Evolutionary conservation across 2,329 filamentous ascomycete species (phyloP), one percentile per base, ranked within the genome.

Genomic region (Aspergillus carbonarius): DNA sequence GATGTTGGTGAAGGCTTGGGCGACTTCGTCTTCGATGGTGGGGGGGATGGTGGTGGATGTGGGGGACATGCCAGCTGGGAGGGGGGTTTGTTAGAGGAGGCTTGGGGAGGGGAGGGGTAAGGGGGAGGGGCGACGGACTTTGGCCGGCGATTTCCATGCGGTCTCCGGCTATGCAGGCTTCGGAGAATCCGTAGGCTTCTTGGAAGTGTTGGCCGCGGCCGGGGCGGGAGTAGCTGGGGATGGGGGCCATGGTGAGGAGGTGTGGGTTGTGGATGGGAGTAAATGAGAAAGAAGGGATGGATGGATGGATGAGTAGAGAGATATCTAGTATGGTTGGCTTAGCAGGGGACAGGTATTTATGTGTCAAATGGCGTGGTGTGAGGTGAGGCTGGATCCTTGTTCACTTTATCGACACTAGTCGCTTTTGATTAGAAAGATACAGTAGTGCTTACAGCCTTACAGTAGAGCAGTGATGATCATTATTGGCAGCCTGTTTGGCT

Each of bases 211-310:
- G 50, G 23, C 50, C 50, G 35, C 50, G 50, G 23, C 50, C 50
- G 50, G 50, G 50, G 35, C 50, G 50, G 50, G 50, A 53, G 37
- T 42, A 53, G 50, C 50, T 53, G 50, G 50, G 37, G 50, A 53
- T 40, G 35, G 23, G 35, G 23, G 37, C 10, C 50, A 42, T 53
- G n/a, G 23, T 53, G 20, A 15, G 18, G 49, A 2, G 23, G 23
- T 23, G 23, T 32, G 35, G 4, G 13, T 0, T 27, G 15, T 13
- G 10, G 12, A 2, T 13, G 20, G 37, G 13, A 18, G 10, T 27
- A 27, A 6, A 27, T 34, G 17, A 20, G 37, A 18, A n/a, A 34
- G n/a, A 9, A 10, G 9, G 5, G 10, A 1, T 17, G 34, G 13
- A 18, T 34, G 5, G 13, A 10, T 17, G 18, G 20, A 2, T 5